Base-by-base conservation (phyloP, 352 stramenopile genomes). In the Globisporangium acanthophoron region DNA sequence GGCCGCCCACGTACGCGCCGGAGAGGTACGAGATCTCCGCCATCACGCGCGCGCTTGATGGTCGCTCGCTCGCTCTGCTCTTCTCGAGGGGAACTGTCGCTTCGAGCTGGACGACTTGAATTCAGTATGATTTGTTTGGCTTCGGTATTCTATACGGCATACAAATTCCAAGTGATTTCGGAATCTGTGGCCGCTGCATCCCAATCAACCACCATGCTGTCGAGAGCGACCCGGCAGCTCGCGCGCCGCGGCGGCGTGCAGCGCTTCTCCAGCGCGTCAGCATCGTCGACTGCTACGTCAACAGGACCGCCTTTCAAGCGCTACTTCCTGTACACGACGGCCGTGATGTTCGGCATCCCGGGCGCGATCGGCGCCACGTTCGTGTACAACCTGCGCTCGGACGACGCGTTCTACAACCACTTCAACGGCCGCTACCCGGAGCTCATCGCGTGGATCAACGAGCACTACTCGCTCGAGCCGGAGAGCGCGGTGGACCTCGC, bases 391-490 rank as follows among this genome's bases (percentile, higher is more conserved):
- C 66, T 94, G 43, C 76, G 86, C 69, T 76, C 71, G 11, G 85
- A 94, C 66, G 77, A 90, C 60, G 78, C 86, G 55, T 94, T 94
- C 63, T 90, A 90, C 69, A 79, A 70, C 64, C 78, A 94, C 58
- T 94, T 94, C 55, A 88, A 85, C 47, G 77, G 85, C 59, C 80
- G 85, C 13, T 94, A 92, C 69, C 85, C 85, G 15, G 80, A 94
- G 5, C 53, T 94, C 2, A 78, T 94, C 29, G 71, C 74, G 13
- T 59, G 65, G 9, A 85, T 94, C 53, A 77, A 90, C 58, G 61
- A 74, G 48, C 87, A 87, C 60, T 65, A 88, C 20, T 70, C 78
- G 52, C 65, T 94, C 27, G 78, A 83, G 47, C 47, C 56, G 12
- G 76, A 85, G 62, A 52, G 56, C 43, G 53, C 65, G 6, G 50